Base-by-base conservation (phyloP, 2,329 filamentous ascomycete genomes). In the Beauveria medogensis region DNA sequence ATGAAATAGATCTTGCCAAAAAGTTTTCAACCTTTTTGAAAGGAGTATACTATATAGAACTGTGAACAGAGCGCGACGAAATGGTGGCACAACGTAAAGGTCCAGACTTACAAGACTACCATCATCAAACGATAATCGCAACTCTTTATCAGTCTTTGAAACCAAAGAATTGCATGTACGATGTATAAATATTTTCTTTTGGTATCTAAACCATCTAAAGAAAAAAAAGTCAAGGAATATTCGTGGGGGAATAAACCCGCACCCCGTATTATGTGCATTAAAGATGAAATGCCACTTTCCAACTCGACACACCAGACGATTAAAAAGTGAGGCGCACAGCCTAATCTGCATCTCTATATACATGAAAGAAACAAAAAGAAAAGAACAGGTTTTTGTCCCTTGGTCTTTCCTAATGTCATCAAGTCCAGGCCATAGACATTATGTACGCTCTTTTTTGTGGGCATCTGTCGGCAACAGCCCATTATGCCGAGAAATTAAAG, bases 161-260 rank as follows among this genome's bases (percentile, higher is more conserved):
- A 37, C 14, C 34, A 16, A 37, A n/a, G 8, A 18, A 26, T 9
- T 26, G 14, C 18, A 16, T 48, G n/a, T 47, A 10, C 22, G 55
- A 62, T 22, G 43, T 58, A 55, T 44, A 60, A 60, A 44, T 55
- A 60, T 50, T 44, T 48, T 58, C 56, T 63, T 65, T 65, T 67
- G 64, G 63, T 67, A 69, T 68, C 63, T 62, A 66, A 68, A 63
- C 65, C 67, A 67, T 59, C 30, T 65, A 65, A 65, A 57, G 62
- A 62, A 67, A 54, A 53, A 55, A 18, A 44, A 34, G 41, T 26
- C n/a, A 22, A 55, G 54, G 26, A 55, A 60, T 60, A 60, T 60
- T 60, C 58, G 43, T 60, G 43, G 50, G 58, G 43, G 43, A 7
- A 18, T n/a, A 22, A 54, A n/a, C 43, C 40, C 51, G 50, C 58